phyloP scores from a whole-genome alignment of 805 yeast genomes.

The Pichia heedii region DNA sequence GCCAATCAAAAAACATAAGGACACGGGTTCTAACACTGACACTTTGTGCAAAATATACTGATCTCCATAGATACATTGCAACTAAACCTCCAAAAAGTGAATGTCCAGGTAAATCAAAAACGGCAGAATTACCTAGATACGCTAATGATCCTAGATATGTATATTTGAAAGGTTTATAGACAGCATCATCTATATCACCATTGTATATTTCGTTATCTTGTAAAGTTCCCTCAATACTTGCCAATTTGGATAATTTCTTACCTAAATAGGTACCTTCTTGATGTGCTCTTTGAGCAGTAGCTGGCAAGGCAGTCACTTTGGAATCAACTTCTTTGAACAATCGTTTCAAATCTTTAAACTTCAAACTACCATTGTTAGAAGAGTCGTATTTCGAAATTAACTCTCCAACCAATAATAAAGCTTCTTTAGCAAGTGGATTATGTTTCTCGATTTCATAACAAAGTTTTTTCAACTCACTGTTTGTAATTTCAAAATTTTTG shows the following conservation, averaged over 20 bases:
- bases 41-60: slow-evolving; percentile 88
- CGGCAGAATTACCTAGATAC: slow-evolving; percentile 91
- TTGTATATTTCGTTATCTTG: slow-evolving; percentile 34
- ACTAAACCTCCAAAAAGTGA: slow-evolving; percentile 73
- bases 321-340: slow-evolving; percentile 56
- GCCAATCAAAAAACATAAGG: slow-evolving; percentile 81
- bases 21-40: slow-evolving; percentile 81
- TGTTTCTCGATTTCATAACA: slow-evolving; percentile 39
- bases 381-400: slow-evolving; percentile 45
- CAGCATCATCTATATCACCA: slow-evolving; percentile 31
- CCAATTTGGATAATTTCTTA: slow-evolving; percentile 52
- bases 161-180: slow-evolving; percentile 59
- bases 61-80: slow-evolving; percentile 91
- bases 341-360: slow-evolving; percentile 37
- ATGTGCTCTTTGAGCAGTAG: slow-evolving; percentile 96
- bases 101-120: slow-evolving; percentile 79
- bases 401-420: slow-evolving; percentile 41
- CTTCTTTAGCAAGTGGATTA: slow-evolving; percentile 52
- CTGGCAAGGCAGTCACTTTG: slow-evolving; percentile 72
- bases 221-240: slow-evolving; percentile 44
- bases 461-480: slow-evolving; percentile 40
- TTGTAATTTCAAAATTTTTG: slow-evolving; percentile 37
- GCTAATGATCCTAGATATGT: slow-evolving; percentile 89
- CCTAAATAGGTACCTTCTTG: slow-evolving; percentile 86
- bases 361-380: slow-evolving; percentile 39